Evolutionary conservation across 1,284 basidiomycete genomes (phyloP), one percentile per base, ranked within the genome.

Genomic region (Ganoderma multipileum): DNA sequence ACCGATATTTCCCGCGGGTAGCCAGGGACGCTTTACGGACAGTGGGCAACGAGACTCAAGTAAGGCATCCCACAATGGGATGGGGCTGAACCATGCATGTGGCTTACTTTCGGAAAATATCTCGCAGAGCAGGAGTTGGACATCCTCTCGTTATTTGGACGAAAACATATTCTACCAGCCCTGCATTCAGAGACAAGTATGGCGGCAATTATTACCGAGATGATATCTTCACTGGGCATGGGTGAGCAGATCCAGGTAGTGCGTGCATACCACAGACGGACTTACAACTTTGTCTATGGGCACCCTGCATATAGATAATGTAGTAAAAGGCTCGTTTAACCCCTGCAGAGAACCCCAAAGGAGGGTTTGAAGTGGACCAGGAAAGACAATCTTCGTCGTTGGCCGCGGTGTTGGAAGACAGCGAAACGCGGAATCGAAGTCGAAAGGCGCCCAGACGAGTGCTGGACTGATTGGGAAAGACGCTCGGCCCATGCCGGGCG

Each of bases 401-500:
- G n/a, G n/a, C n/a, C n/a, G n/a, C n/a, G n/a, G n/a, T n/a, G n/a
- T n/a, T n/a, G n/a, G n/a, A n/a, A n/a, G n/a, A n/a, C n/a, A n/a
- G n/a, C n/a, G n/a, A n/a, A n/a, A n/a, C 18, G 52, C 1, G 28
- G 28, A 12, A 50, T 8, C 3, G 26, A 11, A 55, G 52, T 6
- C 33, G 9, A 16, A 38, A 38, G n/a, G 47, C 63, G 58, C 47
- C 58, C 36, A 55, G 20, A n/a, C 14, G 30, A 16, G 18, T 26
- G 7, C 16, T 20, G 20, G 20, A 50, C 59, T 23, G 30, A 64
- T 62, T 47, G 50, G 62, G 65, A 50, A 42, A 36, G 28, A 3
- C 2, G 26, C 36, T 28, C 70, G 70, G 68, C 64, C 41, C 41
- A 47, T 64, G 61, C 68, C 71, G 65, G 52, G 39, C 59, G 60